These are phyloP conservation scores for Serpula lacrymans DNA, from an alignment of 768 basidiomycete genomes.

Conservation along the genomic window DNA sequence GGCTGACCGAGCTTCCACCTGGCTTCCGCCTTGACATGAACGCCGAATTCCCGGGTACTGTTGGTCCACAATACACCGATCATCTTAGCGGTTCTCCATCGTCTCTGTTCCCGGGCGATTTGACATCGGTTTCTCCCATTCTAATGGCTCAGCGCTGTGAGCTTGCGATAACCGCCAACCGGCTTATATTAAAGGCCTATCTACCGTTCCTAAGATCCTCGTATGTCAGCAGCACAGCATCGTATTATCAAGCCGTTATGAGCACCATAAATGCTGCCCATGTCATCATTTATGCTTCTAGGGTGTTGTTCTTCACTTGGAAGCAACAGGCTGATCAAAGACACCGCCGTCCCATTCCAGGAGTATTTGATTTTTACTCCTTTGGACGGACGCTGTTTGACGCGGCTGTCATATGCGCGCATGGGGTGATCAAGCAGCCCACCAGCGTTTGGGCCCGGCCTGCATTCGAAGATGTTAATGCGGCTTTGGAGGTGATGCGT, in stretches of 20 bases:
- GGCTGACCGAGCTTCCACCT: constrained; percentile 49
- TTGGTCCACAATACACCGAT: constrained; percentile 3
- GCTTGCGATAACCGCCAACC: constrained; percentile 55
- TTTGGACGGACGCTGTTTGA: constrained; percentile 63
- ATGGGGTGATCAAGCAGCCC: constrained; percentile 56
- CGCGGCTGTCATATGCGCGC: constrained; percentile 61
- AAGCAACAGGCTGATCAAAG: constrained; percentile 31
- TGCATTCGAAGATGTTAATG: constrained; percentile 44
- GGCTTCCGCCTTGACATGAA: constrained; percentile 43
- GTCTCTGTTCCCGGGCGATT: constrained; percentile 13
- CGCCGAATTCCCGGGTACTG: constrained; percentile 21
- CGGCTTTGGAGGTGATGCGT: constrained; percentile 42
- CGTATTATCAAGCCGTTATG: constrained; percentile 50
- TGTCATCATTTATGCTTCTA: constrained; percentile 51
- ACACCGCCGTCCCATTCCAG: constrained; percentile 34
- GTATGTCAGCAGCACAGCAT: constrained; percentile 20
- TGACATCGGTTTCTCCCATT: constrained; percentile 25
- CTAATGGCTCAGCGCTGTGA: constrained; percentile 55
- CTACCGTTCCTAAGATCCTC: constrained; percentile 58
- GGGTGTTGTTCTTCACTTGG: constrained; percentile 39
- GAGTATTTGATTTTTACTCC: constrained; percentile 54
- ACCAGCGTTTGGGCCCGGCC: constrained; percentile 42
- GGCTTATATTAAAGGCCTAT: constrained; percentile 61
- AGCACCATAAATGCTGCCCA: constrained; percentile 67
- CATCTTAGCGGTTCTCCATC: background rate